Conservation (phyloP, 2,329 filamentous ascomycete species). For the Penicillium griseofulvum region DNA sequence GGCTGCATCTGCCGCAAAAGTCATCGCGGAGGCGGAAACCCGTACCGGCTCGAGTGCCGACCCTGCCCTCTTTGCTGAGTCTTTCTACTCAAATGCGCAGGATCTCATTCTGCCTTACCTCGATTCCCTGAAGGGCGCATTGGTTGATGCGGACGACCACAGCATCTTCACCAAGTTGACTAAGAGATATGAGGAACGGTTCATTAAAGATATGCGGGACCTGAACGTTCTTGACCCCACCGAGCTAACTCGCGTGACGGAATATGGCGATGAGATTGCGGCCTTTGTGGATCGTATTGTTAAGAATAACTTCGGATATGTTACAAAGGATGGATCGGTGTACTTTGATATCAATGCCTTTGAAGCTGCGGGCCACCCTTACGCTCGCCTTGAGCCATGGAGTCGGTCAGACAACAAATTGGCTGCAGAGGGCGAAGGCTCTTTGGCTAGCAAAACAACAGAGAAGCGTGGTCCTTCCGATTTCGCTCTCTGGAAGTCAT, state of each 20-base stretch:
- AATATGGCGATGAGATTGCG: constrained; percentile 85
- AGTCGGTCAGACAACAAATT: constrained; percentile 79
- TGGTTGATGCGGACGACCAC: constrained; percentile 60
- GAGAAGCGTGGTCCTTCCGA: constrained; percentile 76
- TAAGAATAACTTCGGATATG: constrained; percentile 81
- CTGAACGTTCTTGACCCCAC: constrained; percentile 83
- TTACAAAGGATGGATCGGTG: constrained; percentile 72
- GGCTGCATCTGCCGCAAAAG: constrained; percentile 53
- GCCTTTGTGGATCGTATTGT: constrained; percentile 79
- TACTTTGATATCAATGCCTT: constrained; percentile 92
- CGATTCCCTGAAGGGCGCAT: constrained; percentile 60
- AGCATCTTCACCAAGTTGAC: constrained; percentile 86
- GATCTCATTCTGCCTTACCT: constrained; percentile 79
- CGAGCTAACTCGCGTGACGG: constrained; percentile 82
- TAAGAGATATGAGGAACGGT: constrained; percentile 79
- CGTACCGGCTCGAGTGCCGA: constrained; percentile 20
- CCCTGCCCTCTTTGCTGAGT: constrained; percentile 31
- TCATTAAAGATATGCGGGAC: constrained; percentile 81
- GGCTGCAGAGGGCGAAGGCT: constrained; percentile 85
- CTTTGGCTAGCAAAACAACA: constrained; percentile 59
- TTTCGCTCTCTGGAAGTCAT: constrained; percentile 92
- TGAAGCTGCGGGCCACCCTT: constrained; percentile 78
- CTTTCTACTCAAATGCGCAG: constrained; percentile 58
- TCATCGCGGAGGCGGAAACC: constrained; percentile 42
- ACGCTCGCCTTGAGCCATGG: constrained; percentile 81